These are phyloP conservation scores for Penicillium coprophilum DNA, from an alignment of 495 filamentous ascomycete genomes.

Conservation along the genomic window DNA sequence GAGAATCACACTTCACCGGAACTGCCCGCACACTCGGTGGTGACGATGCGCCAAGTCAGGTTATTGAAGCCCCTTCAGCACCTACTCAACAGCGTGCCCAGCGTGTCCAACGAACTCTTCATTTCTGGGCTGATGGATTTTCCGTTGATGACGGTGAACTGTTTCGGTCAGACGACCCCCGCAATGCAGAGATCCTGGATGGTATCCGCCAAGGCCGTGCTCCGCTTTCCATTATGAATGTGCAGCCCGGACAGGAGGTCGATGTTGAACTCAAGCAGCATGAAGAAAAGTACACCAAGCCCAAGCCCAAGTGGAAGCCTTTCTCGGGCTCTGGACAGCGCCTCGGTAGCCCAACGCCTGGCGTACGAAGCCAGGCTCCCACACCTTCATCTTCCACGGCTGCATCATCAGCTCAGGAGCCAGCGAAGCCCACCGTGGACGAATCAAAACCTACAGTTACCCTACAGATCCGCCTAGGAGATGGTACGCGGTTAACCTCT, in stretches of 20 bases:
- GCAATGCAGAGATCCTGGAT: slow-evolving; percentile 74
- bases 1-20: slow-evolving; percentile 69
- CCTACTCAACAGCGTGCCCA: slow-evolving; percentile 42
- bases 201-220: slow-evolving; percentile 86
- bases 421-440: slow-evolving; percentile 59
- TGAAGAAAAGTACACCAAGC: slow-evolving; percentile 75
- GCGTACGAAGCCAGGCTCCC: slow-evolving; percentile 42
- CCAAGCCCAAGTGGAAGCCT: slow-evolving; percentile 84
- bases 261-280: slow-evolving; percentile 89
- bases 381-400: slow-evolving; percentile 41
- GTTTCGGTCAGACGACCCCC: slow-evolving; percentile 83
- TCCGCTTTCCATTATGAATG: slow-evolving; percentile 85
- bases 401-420: slow-evolving; percentile 30
- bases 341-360: slow-evolving; percentile 89
- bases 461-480: slow-evolving; percentile 84
- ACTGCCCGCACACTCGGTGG: slow-evolving; percentile 85
- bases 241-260: slow-evolving; percentile 78
- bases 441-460: slow-evolving; percentile 73
- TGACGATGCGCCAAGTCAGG: slow-evolving; percentile 75
- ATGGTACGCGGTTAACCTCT: slow-evolving; percentile 80
- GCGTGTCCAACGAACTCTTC: slow-evolving; percentile 67
- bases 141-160: slow-evolving; percentile 94
- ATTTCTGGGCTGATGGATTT: slow-evolving; percentile 93
- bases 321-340: slow-evolving; percentile 81
- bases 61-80: slow-evolving; percentile 64